Conservation (phyloP, 225 moss, liverwort and hornwort genomes). For the Pseudoscleropodium purum region DNA sequence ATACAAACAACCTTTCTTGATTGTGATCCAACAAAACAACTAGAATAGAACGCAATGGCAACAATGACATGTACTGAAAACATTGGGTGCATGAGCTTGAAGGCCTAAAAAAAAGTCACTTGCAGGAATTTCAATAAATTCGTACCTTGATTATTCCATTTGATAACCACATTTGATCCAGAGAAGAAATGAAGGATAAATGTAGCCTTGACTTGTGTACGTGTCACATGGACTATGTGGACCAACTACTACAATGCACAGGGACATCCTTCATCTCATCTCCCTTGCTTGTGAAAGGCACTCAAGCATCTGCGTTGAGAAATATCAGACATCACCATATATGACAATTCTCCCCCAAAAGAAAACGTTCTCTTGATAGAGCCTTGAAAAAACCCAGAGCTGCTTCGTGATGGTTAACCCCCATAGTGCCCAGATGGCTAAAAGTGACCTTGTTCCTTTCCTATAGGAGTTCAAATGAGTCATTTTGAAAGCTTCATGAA, state of each 20-base stretch:
- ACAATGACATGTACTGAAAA: not conserved
- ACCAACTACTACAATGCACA: slow-evolving; percentile 37
- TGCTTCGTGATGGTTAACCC: not conserved
- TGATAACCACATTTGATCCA: not conserved
- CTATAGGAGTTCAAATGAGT: too few species aligned
- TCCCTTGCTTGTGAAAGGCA: slow-evolving; percentile 85
- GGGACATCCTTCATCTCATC: slow-evolving; percentile 72
- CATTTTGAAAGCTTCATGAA: not conserved
- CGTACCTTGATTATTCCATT: not conserved
- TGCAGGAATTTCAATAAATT: not conserved
- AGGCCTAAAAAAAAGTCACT: not conserved
- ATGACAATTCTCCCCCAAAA: not conserved
- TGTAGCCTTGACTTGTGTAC: slow-evolving; percentile 35
- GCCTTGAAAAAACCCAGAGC: not conserved
- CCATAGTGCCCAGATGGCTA: not conserved
- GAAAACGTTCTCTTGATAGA: not conserved
- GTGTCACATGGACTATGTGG: slow-evolving; percentile 48
- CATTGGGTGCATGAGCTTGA: not conserved
- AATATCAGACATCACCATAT: not conserved
- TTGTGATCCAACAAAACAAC: not conserved
- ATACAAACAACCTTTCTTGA: not conserved
- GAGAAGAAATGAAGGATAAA: not conserved
- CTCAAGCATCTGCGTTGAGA: slow-evolving; percentile 58
- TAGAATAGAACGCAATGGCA: not conserved
- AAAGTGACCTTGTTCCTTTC: not conserved